Percentiles rank a stretch among this genome's conserved stretches.
Conservation (phyloP, 257 asterid genomes). For the Solanum bukasovii region DNA sequence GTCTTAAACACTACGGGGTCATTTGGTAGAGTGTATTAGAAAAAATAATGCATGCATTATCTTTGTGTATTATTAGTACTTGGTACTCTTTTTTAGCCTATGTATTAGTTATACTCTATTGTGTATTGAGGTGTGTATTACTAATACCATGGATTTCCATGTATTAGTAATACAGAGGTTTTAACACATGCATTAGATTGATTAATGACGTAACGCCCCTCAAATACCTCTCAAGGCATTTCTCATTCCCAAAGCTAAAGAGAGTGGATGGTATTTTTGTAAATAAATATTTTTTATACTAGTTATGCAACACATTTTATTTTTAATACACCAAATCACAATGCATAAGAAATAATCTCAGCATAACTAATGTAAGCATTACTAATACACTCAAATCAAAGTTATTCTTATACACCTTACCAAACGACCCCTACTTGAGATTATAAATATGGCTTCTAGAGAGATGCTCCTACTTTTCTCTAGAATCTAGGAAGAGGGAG, state of each 20-base stretch:
- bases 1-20: background rate
- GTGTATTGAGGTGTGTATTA: background rate
- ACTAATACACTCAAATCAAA: background rate
- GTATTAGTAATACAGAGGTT: background rate
- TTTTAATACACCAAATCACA: background rate
- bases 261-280: background rate
- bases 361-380: background rate
- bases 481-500: background rate
- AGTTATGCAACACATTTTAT: too few species aligned
- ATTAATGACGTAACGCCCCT: background rate
- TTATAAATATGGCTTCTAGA: background rate
- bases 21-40: background rate
- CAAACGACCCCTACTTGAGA: background rate
- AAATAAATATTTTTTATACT: too few species aligned
- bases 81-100: background rate
- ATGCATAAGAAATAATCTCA: background rate
- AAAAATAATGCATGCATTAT: background rate
- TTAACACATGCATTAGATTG: background rate
- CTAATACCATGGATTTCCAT: background rate
- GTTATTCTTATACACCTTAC: background rate
- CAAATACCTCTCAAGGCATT: background rate
- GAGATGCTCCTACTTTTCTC: background rate
- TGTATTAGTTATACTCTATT: background rate
- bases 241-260: background rate
- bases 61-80: background rate